Base-by-base conservation (phyloP, 805 yeast genomes). In the fission yeast (Schizosaccharomyces pombe) region DNA sequence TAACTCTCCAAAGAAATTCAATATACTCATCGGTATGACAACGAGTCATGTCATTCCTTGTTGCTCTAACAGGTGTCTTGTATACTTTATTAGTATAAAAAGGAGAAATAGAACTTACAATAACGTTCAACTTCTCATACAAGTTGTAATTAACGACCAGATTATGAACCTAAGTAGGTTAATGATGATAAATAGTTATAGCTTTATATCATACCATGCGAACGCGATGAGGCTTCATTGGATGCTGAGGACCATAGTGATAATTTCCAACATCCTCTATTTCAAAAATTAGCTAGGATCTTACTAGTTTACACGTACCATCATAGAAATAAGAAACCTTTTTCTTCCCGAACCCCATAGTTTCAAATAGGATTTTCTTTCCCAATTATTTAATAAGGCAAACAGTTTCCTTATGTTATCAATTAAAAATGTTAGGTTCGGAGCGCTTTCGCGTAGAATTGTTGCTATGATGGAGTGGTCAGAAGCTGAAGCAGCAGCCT, bases 21-120 rank as follows among this genome's bases (percentile, higher is more conserved):
- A 91, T 81, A 66, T 91, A 91, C 67, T 91, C 98, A 67, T 91
- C 97, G 2, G 97, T 85, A 67, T 91, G 98, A 68, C 91, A 89
- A 68, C 89, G 96, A 62, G 94, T 82, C 95, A 91, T 85, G 64
- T 91, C 98, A 68, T 89, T 95, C 64, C 85, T 82, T 16, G 97
- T 87, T 43, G 98, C 98, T 0, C 97, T 95, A 67, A 86, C 87
- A 47, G 97, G 96, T 53, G 96, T 76, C 65, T 68, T 89, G 86
- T 28, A 28, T 14, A 30, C n/a, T 47, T 31, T 14, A 33, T 14
- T 5, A 28, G 14, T n/a, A 47, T 3, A 11, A 3, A 6, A 16
- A 47, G 12, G 14, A 5, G 3, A 3, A 5, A 47, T 22, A 40
- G 6, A 3, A 43, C 66, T 47, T 61, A 63, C 66, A 67, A 87